These are phyloP conservation scores for Fusarium duplospermum DNA, from an alignment of 2,329 filamentous ascomycete species.

Conservation along the genomic window DNA sequence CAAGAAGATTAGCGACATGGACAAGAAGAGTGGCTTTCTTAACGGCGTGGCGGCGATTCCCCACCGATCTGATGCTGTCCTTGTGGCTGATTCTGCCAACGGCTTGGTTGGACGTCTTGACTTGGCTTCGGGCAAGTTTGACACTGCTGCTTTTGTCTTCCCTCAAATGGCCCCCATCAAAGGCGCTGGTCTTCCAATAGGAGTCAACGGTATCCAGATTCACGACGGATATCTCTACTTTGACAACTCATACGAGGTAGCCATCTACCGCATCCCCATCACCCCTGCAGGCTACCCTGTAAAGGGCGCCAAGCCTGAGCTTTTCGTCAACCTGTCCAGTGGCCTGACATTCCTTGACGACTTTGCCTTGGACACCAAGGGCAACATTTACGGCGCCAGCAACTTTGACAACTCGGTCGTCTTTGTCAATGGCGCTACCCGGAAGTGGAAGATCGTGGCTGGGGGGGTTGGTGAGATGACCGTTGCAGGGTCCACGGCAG, in stretches of 20 bases:
- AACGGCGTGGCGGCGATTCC: slow-evolving; percentile 26
- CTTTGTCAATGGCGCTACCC: slow-evolving; percentile 22
- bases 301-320: slow-evolving; percentile 30
- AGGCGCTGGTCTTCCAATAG: slow-evolving; percentile 11
- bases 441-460: slow-evolving; percentile 23
- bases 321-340: slow-evolving; percentile 30
- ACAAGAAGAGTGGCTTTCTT: slow-evolving; percentile 13
- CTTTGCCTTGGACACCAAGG: slow-evolving; percentile 30
- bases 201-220: slow-evolving; percentile 35
- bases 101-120: slow-evolving; percentile 21
- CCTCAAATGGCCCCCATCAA: slow-evolving; percentile 16
- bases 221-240: slow-evolving; percentile 28
- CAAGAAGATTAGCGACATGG: slow-evolving; percentile 27
- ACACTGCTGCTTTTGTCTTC: slow-evolving; percentile 20
- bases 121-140: slow-evolving; percentile 9
- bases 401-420: slow-evolving; percentile 40
- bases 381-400: slow-evolving; percentile 35
- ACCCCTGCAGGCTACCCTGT: slow-evolving; percentile 16
- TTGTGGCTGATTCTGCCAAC: slow-evolving; percentile 20
- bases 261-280: slow-evolving; percentile 31
- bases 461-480: slow-evolving; percentile 26
- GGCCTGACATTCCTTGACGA: slow-evolving; percentile 34
- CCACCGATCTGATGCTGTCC: slow-evolving; percentile 4
- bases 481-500: slow-evolving; percentile 37
- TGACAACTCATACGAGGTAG: slow-evolving; percentile 22